These are phyloP conservation scores for Diplosphaera chodatii DNA, from an alignment of 139 green algal genomes.

Conservation along the genomic window DNA sequence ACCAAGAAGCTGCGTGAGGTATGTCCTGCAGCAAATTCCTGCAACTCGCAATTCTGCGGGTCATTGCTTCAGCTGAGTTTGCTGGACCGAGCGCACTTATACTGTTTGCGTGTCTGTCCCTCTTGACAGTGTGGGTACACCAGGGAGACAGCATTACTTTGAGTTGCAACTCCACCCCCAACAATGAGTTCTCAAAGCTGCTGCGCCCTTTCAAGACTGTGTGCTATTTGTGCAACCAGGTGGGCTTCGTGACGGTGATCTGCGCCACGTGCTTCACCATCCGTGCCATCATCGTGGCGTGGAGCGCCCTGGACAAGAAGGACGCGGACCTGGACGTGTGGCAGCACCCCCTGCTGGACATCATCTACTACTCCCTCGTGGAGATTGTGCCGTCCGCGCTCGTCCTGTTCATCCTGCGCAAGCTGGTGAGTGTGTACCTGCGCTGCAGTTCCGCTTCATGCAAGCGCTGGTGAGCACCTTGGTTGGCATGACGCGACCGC, in stretches of 20 bases:
- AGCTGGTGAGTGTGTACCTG: constrained; percentile 38
- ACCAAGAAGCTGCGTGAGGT: constrained; percentile 96
- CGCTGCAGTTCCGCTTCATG: too few relatives aligned
- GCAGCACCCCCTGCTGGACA: constrained; percentile 72
- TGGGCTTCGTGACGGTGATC: constrained; percentile 87
- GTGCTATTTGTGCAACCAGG: too few relatives aligned
- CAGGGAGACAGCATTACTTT: too few relatives aligned
- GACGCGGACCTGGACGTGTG: constrained; percentile 56
- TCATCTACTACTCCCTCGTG: constrained; percentile 76
- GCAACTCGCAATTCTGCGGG: too few relatives aligned
- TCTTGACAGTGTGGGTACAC: too few relatives aligned
- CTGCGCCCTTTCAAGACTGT: too few relatives aligned
- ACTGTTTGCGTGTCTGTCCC: too few relatives aligned
- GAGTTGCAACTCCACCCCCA: too few relatives aligned
- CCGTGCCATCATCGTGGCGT: constrained; percentile 61
- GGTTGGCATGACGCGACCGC: too few relatives aligned
- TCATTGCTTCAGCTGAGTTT: too few relatives aligned
- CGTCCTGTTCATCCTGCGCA: constrained; percentile 88
- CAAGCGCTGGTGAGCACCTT: too few relatives aligned
- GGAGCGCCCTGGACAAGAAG: constrained; percentile 43
- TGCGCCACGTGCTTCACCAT: constrained; percentile 83
- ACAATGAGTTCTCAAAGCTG: background rate
- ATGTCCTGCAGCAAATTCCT: too few relatives aligned
- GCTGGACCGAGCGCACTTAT: background rate
- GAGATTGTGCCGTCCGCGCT: constrained; percentile 78